Base-by-base conservation (phyloP, 495 filamentous ascomycete species). In the Penicillium canariense region DNA sequence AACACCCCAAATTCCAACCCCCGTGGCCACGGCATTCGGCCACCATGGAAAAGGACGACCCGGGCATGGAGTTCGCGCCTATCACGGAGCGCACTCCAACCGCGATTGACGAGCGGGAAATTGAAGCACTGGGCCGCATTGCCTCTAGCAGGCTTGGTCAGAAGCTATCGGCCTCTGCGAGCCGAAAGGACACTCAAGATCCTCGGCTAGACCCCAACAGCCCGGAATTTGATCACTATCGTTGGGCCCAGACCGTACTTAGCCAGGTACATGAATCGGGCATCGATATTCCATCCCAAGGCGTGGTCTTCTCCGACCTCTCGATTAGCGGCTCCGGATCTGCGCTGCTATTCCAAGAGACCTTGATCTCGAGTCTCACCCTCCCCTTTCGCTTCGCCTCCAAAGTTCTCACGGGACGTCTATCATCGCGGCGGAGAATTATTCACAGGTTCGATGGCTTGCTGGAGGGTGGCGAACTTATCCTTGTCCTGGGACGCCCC, bases 141-240 rank as follows among this genome's bases (percentile, higher is more conserved):
- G 68, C 68, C 8, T 68, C 68, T 3, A 67, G 62, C 35, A 62
- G 52, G 27, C 42, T 62, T 6, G 68, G 68, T 22, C 62, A 58
- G 27, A 50, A 50, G 28, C 31, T 67, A 12, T 70, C 68, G 1
- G 48, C 46, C 12, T 36, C 56, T 11, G 44, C 55, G 7, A 65
- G 52, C 15, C 47, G 48, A 12, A 56, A 63, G 43, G 56, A 54
- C 2, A 49, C 31, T 11, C 48, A 55, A 18, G 78, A 79, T 49
- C 75, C 79, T 0, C 63, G 71, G 4, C 61, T 84, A 11, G 77
- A 85, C 64, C 81, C 81, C 34, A 64, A 62, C 40, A 72, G 65
- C 34, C 64, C 71, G 0, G 67, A 81, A 50, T 85, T 85, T 61
- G 76, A 80, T 63, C 71, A 80, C 5, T 67, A 77, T 25, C 65